Evolutionary conservation across 306 rosid genomes (phyloP), one percentile per base, ranked within the genome.

Genomic region (Casuarina equisetifolia): DNA sequence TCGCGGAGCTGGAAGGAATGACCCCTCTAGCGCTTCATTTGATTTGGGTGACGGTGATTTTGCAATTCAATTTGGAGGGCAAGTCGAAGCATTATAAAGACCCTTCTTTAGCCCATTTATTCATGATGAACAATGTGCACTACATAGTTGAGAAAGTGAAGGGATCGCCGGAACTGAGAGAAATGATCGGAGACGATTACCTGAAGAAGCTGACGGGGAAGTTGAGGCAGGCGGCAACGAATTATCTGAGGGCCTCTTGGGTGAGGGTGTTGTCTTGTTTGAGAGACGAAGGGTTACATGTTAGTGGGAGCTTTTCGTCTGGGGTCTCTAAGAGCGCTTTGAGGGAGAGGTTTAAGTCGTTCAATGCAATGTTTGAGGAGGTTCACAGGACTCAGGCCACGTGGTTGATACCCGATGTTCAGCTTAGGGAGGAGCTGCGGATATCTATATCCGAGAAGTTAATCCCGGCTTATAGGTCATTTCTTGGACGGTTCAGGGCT

Each of bases 121-220:
- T 93, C 68, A 90, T 93, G 58, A 96, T 96, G 99, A 96, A 96
- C 93, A 96, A 96, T 79, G 98, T 93, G 63, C 99, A 96, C 82
- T 96, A 96, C 80, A 96, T 96, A 78, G 98, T 96, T 79, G 94
- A 96, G 79, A 96, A 96, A 90, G 86, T 90, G 67, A 96, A 89
- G 70, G 94, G 96, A 49, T 91, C 96, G 3, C 89, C 99, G 1
- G 98, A 96, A 39, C 79, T 96, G 82, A 83, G 98, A 87, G 94
- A 91, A 79, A 88, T 96, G 93, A 90, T 96, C 2, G 97, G 96
- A 13, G 99, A 96, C 2, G 94, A 91, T 81, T 93, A 91, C 74
- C 85, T 96, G 89, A 92, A 53, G 90, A 90, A 91, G 87, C 53
- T 91, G 36, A 91, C 98, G 0, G 97, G 98, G 54, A 96, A 91